These are phyloP conservation scores for Talaromyces rugulosus DNA, from an alignment of 2,329 filamentous ascomycete species.

Conservation along the genomic window DNA sequence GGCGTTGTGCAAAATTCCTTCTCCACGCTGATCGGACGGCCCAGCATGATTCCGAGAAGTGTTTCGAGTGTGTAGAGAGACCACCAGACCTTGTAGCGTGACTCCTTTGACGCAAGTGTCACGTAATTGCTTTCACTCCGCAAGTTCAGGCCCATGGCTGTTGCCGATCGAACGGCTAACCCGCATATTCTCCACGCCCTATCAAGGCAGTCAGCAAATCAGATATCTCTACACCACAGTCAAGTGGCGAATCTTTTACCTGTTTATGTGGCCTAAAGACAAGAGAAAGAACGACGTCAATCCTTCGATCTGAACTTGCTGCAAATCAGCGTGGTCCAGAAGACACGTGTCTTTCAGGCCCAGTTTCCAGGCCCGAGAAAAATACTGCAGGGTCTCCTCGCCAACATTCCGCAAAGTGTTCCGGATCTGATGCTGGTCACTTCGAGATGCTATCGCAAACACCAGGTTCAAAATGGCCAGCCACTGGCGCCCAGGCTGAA, in stretches of 20 bases:
- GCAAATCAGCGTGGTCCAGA: constrained; percentile 38
- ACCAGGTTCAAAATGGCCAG: constrained; percentile 42
- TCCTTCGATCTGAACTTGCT: constrained; percentile 41
- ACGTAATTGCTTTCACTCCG: constrained; percentile 35
- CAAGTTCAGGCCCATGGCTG: constrained; percentile 41
- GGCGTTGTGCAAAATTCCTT: constrained; percentile 39
- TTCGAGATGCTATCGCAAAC: constrained; percentile 40
- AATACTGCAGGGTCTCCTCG: constrained; percentile 38
- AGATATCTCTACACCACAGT: neutral
- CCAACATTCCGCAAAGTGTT: constrained; percentile 21
- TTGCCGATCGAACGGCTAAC: constrained; percentile 37
- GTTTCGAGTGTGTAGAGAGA: constrained; percentile 39
- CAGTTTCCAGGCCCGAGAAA: constrained; percentile 39
- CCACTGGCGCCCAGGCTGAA: constrained; percentile 36
- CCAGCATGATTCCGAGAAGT: constrained; percentile 39
- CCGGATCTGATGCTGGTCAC: constrained; percentile 27
- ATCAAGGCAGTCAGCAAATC: neutral
- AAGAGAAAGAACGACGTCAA: constrained; percentile 39
- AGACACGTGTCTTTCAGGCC: constrained; percentile 32
- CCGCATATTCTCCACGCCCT: constrained; percentile 42
- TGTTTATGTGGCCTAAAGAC: constrained; percentile 39
- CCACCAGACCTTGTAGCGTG: constrained; percentile 44
- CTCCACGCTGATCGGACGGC: constrained; percentile 36
- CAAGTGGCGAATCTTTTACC: constrained; percentile 22
- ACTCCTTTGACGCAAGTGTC: constrained; percentile 35